Conservation (phyloP, 2,329 filamentous ascomycete species). For the Aspergillus glaucus region DNA sequence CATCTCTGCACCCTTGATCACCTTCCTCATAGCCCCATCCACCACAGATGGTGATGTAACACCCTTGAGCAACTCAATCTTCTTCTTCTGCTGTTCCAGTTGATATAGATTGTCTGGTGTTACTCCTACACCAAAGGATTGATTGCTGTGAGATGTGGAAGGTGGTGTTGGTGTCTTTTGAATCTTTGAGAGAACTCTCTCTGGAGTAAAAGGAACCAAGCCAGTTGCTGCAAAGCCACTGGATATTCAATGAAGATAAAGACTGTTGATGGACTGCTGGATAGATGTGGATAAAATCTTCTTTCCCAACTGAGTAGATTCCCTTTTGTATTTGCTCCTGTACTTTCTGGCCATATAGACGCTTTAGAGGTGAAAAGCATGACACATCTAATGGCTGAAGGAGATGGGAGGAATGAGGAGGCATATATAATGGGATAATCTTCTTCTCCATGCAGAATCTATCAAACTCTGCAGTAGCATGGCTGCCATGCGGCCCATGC, state of each 20-base stretch:
- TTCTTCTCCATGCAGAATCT: not conserved
- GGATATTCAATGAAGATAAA: not conserved
- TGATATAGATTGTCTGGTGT: not conserved
- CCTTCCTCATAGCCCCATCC: not conserved
- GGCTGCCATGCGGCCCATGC: not conserved
- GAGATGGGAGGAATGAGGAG: not conserved
- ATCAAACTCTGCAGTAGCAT: not conserved
- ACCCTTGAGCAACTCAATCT: not conserved
- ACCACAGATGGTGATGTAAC: not conserved
- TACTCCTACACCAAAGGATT: not conserved
- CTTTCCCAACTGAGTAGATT: not conserved
- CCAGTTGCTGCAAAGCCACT: not conserved
- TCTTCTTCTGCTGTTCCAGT: not conserved
- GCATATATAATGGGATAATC: too few species aligned
- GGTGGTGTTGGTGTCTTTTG: not conserved
- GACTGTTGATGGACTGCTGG: not conserved
- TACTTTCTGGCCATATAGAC: not conserved
- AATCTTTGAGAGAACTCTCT: not conserved
- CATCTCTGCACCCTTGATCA: not conserved
- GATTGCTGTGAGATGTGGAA: not conserved
- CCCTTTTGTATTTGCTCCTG: not conserved
- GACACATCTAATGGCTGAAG: not conserved
- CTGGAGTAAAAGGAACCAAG: not conserved
- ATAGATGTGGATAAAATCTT: not conserved
- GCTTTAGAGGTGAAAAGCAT: not conserved